phyloP scores from a whole-genome alignment of 2,329 filamentous ascomycete species.

The Truncatella angustata region DNA sequence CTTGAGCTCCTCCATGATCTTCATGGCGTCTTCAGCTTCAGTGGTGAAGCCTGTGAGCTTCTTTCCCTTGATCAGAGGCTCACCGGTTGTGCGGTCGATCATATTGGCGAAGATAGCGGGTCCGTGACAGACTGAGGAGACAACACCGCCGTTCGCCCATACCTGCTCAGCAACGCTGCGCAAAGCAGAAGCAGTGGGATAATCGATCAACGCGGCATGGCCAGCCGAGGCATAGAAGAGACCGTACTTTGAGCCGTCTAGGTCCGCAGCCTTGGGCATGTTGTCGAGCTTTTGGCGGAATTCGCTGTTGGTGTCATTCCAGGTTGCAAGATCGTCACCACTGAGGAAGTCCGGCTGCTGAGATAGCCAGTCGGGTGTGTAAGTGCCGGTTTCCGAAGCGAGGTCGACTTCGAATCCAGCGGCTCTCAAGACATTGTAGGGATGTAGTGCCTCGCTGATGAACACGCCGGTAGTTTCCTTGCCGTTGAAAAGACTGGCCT shows the following conservation, averaged over 20 bases:
- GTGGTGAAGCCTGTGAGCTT: slow-evolving; percentile 38
- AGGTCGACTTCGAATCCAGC: slow-evolving; percentile 48
- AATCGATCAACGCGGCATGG: slow-evolving; percentile 45
- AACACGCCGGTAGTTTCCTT: slow-evolving; percentile 41
- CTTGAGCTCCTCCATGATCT: slow-evolving; percentile 28
- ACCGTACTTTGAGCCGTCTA: slow-evolving; percentile 32
- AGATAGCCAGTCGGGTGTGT: slow-evolving; percentile 42
- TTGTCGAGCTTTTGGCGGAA: slow-evolving; percentile 45
- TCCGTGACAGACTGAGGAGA: slow-evolving; percentile 41
- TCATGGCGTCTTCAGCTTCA: slow-evolving; percentile 33
- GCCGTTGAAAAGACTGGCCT: slow-evolving; percentile 36
- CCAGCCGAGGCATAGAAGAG: slow-evolving; percentile 42
- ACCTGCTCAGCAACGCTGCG: slow-evolving; percentile 39
- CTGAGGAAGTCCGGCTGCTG: slow-evolving; percentile 39
- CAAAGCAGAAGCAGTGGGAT: slow-evolving; percentile 37
- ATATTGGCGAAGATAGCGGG: slow-evolving; percentile 36
- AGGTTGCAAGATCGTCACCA: slow-evolving; percentile 35
- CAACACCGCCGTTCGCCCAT: slow-evolving; percentile 37
- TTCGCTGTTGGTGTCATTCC: slow-evolving; percentile 37
- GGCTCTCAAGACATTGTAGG: slow-evolving; percentile 41
- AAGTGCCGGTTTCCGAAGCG: slow-evolving; percentile 42
- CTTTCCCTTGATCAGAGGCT: slow-evolving; percentile 36
- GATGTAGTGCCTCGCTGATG: slow-evolving; percentile 46
- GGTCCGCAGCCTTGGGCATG: slow-evolving; percentile 33
- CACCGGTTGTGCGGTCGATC: slow-evolving; percentile 27